phyloP scores from a whole-genome alignment of 441 rosid species.

The Corymbia calophylla region DNA sequence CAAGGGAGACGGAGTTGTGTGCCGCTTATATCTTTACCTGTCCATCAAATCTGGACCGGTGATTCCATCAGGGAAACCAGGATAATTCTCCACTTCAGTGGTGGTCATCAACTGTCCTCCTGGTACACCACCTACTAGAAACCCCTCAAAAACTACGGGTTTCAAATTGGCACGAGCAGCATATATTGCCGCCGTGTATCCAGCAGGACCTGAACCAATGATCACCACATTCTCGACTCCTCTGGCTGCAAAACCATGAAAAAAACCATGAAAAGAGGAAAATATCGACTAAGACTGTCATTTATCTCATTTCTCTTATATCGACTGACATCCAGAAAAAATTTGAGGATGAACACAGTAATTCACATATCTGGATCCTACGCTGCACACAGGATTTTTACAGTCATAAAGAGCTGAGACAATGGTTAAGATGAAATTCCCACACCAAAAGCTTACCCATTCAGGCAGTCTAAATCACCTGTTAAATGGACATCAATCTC shows the following conservation, averaged over 20 bases:
- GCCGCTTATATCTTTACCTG: conserved; percentile 26
- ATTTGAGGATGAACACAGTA: neutral
- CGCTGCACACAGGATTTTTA: neutral
- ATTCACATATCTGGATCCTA: neutral
- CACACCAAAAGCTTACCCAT: neutral
- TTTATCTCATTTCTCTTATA: neutral
- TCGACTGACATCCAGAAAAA: neutral
- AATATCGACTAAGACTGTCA: neutral
- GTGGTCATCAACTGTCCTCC: conserved; percentile 99
- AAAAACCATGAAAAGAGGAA: conserved; percentile 4
- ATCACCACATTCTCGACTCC: conserved; percentile 85
- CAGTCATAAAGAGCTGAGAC: neutral
- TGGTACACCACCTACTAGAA: conserved; percentile 95
- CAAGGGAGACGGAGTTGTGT: neutral
- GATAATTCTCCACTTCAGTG: conserved; percentile 96
- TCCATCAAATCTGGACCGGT: conserved; percentile 99
- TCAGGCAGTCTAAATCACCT: neutral
- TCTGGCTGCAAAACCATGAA: conserved; percentile 39
- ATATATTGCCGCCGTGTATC: conserved; percentile 94
- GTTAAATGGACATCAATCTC: neutral
- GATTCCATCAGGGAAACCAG: conserved; percentile 95
- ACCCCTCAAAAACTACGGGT: conserved; percentile 97
- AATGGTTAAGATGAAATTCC: neutral
- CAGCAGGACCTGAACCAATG: conserved; percentile 97
- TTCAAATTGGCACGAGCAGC: conserved; percentile 98